Conservation (phyloP, 2,329 filamentous ascomycete species). For the Pestalotiopsis sp. region DNA sequence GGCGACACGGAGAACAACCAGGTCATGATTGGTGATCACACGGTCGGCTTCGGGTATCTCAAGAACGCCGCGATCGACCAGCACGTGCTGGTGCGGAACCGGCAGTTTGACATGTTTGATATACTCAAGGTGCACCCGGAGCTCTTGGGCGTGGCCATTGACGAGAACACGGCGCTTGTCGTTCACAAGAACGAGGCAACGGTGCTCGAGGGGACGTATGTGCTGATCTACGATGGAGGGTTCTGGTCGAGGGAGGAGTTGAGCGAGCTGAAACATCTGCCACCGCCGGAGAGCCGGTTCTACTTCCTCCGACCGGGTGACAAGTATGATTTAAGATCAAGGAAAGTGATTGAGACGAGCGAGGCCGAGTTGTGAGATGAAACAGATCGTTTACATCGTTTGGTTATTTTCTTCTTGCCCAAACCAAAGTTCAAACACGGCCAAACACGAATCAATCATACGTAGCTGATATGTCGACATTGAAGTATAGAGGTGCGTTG, state of each 20-base stretch:
- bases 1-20: constrained; percentile 34
- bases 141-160: constrained; percentile 32
- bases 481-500: too few relatives aligned
- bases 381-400: too few relatives aligned
- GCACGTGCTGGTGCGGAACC: constrained; percentile 33
- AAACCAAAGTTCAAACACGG: too few relatives aligned
- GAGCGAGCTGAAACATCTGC: constrained; percentile 29
- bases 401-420: too few relatives aligned
- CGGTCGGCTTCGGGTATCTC: constrained; percentile 33
- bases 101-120: constrained; percentile 37
- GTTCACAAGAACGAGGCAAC: constrained; percentile 29
- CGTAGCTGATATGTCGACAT: too few relatives aligned
- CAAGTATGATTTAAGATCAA: constrained; percentile 27
- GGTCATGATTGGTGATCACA: constrained; percentile 33
- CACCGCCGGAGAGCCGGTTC: constrained; percentile 25
- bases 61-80: constrained; percentile 33
- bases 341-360: constrained; percentile 24
- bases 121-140: constrained; percentile 32
- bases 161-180: constrained; percentile 35
- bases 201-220: constrained; percentile 32
- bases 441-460: too few relatives aligned
- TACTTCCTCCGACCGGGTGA: constrained; percentile 32
- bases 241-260: constrained; percentile 34
- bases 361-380: not conserved
- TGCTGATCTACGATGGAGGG: constrained; percentile 31